Conservation (phyloP, 1,139 yeast genomes). For the Taphrina flavorubra region DNA sequence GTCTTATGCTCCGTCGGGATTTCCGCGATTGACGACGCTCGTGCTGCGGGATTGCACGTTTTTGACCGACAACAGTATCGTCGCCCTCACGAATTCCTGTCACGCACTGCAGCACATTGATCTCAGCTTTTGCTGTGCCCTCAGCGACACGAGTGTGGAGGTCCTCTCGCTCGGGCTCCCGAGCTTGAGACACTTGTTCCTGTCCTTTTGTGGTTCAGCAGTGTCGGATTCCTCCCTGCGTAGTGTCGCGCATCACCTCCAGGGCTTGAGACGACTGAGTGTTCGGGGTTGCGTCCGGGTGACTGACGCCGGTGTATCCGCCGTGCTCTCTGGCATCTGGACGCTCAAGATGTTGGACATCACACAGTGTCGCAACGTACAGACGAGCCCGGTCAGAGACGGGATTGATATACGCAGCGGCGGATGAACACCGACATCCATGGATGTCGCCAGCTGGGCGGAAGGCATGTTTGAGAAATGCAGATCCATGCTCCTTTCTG, state of each 20-base stretch:
- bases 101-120: constrained; percentile 63
- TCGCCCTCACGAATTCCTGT: constrained; percentile 67
- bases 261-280: constrained; percentile 58
- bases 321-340: constrained; percentile 64
- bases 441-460: background rate
- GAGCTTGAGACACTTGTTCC: constrained; percentile 59
- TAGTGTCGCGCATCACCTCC: constrained; percentile 64
- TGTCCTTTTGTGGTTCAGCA: constrained; percentile 80
- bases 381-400: background rate
- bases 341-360: constrained; percentile 63
- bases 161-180: constrained; percentile 70
- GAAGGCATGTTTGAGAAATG: background rate
- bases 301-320: constrained; percentile 75
- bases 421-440: constrained; percentile 9
- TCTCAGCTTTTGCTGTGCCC: constrained; percentile 74
- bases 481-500: constrained; percentile 5
- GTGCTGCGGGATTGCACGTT: constrained; percentile 75
- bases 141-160: constrained; percentile 71
- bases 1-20: constrained; percentile 57
- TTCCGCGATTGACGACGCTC: constrained; percentile 61
- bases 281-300: constrained; percentile 76
- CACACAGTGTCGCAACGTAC: constrained; percentile 70
- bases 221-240: constrained; percentile 73
- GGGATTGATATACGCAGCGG: constrained; percentile 24
- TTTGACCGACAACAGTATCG: constrained; percentile 68